Evolutionary conservation across 768 basidiomycete genomes (phyloP), one percentile per base, ranked within the genome.

Genomic region (Obba rivulosa): DNA sequence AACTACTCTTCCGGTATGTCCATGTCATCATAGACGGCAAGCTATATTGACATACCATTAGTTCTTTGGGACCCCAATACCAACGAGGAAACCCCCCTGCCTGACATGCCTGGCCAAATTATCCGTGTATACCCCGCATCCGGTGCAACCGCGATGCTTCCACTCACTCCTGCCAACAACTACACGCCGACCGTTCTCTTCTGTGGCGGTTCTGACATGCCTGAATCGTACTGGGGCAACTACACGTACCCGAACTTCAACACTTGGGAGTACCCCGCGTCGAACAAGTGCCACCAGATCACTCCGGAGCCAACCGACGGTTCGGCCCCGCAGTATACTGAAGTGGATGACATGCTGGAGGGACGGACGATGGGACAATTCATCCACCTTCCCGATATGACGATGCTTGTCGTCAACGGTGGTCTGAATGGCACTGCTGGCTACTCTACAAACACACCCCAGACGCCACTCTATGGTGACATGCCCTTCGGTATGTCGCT

Each of bases 331-430:
- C 66, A 56, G 0, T 91, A 88, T 61, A 66, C 72, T 5, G 74
- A 85, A 56, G 91, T 92, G 50, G 92, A 94, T 53, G 65, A 79
- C 50, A 81, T 93, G 75, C 70, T 80, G 8, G 74, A 82, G 51
- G 79, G 81, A 0, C 78, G 92, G 17, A 89, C 87, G 22, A 97
- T 97, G 93, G 90, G 92, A 9, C 88, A 92, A 62, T 92, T 95
- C 63, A 83, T 94, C 66, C 76, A 77, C 34, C 82, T 96, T 8
- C 82, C 92, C 0, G 80, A 89, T 41, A 85, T 84, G 7, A 85
- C 78, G 28, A 48, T 93, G n/a, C 72, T 92, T 18, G 76, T 92
- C 45, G 67, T 92, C 56, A 94, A 94, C 62, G 93, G 92, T 49
- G 93, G 76, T 14, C 41, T 62, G 10, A 92, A 91, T 56, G 93